phyloP scores from a whole-genome alignment of 2,329 filamentous ascomycete genomes.

The Diaporthe sp. region DNA sequence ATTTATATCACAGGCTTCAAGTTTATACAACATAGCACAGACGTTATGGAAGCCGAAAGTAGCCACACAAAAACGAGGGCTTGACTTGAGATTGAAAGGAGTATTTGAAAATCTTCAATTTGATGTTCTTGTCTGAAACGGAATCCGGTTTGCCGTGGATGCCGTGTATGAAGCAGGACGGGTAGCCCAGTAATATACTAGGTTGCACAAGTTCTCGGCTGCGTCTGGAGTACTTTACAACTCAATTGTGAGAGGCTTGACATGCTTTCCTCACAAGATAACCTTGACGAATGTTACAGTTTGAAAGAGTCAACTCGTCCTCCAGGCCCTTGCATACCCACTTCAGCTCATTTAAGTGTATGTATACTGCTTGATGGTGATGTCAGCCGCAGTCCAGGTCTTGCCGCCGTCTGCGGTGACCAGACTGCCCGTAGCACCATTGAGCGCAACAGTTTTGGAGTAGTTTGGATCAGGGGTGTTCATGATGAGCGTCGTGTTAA shows the following conservation, averaged over 20 bases:
- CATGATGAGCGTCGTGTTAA: conserved; percentile 52
- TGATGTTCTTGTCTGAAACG: neutral
- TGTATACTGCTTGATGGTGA: conserved; percentile 15
- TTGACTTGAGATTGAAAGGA: neutral
- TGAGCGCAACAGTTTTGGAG: conserved; percentile 49
- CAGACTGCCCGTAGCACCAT: conserved; percentile 48
- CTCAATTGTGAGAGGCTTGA: neutral
- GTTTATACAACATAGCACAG: no score
- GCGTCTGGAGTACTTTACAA: neutral
- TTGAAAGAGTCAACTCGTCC: neutral
- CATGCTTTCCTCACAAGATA: neutral
- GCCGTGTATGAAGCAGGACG: neutral
- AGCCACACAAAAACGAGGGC: no score
- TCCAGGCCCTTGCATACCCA: neutral
- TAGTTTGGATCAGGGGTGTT: conserved; percentile 51
- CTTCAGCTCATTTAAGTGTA: neutral
- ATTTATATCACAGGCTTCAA: no score
- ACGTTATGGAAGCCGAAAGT: no score
- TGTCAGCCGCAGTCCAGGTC: conserved; percentile 16
- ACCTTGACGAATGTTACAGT: neutral
- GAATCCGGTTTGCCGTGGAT: neutral
- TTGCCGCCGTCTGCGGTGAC: neutral
- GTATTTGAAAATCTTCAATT: neutral
- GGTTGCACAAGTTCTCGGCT: neutral
- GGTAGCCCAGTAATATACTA: neutral